These are phyloP conservation scores for Ormosia semicastrata DNA, from an alignment of 306 rosid genomes.

Conservation along the genomic window DNA sequence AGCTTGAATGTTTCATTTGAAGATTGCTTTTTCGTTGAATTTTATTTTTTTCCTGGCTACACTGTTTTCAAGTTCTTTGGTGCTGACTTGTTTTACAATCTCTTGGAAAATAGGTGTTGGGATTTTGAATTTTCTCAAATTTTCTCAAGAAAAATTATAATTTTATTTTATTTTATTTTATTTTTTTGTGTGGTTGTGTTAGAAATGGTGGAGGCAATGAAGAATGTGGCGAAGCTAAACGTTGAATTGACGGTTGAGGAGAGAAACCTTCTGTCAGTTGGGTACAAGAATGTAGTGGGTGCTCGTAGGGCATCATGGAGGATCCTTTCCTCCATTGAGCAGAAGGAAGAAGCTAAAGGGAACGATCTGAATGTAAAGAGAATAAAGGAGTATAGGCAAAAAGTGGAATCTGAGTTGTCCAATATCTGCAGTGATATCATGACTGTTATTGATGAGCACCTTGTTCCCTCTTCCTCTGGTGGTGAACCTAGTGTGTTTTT, in stretches of 20 bases:
- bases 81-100: background rate
- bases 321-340: constrained; percentile 58
- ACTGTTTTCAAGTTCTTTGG: background rate
- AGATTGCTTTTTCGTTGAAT: background rate
- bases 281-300: constrained; percentile 58
- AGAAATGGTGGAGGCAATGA: constrained; percentile 73
- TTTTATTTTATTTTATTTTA: background rate
- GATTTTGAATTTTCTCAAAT: background rate
- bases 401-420: constrained; percentile 56
- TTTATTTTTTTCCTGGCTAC: too few species aligned
- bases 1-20: background rate
- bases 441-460: constrained; percentile 56
- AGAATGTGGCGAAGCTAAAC: constrained; percentile 56
- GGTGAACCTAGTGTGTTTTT: constrained; percentile 54
- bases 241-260: constrained; percentile 62
- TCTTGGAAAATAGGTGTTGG: background rate
- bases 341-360: constrained; percentile 56
- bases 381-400: constrained; percentile 49
- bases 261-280: constrained; percentile 59
- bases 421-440: constrained; percentile 53
- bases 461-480: constrained; percentile 41
- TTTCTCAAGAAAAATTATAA: background rate
- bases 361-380: constrained; percentile 48
- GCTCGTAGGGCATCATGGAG: constrained; percentile 72
- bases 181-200: background rate